Evolutionary conservation across 1,284 basidiomycete species (phyloP).

Genomic region (Ceratobasidium papillatum): DNA sequence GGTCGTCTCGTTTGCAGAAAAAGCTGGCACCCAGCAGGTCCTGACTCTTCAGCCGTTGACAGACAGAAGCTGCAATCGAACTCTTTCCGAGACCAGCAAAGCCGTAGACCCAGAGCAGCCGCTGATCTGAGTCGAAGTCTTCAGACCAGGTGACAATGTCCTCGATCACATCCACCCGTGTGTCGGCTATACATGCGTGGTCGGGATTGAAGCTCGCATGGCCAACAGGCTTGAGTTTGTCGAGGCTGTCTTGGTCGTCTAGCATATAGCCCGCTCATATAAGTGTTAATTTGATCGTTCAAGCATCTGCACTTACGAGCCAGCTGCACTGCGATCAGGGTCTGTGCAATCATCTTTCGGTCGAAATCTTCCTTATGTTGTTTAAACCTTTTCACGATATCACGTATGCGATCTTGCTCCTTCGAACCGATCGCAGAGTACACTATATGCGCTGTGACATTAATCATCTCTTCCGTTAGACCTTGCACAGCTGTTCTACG

Average conservation of each 20-base stretch:
- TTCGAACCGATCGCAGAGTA: not conserved
- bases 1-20: constrained; percentile 25
- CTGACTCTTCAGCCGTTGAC: not conserved
- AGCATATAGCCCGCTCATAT: not conserved
- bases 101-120: constrained; percentile 1
- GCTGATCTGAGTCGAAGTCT: not conserved
- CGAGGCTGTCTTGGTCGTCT: not conserved
- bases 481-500: too few relatives aligned
- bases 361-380: not conserved
- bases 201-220: not conserved
- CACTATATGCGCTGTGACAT: not conserved
- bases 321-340: not conserved
- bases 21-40: not conserved
- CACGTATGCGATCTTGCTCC: not conserved
- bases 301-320: not conserved
- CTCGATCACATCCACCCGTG: not conserved
- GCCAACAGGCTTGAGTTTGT: not conserved
- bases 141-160: not conserved
- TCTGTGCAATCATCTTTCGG: not conserved
- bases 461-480: not conserved
- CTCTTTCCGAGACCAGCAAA: constrained; percentile 16
- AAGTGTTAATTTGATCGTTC: not conserved
- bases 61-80: not conserved
- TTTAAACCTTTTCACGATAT: not conserved
- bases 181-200: not conserved